These are phyloP conservation scores for Tricholoma bakamatsutake DNA, from an alignment of 768 basidiomycete genomes.

Conservation along the genomic window DNA sequence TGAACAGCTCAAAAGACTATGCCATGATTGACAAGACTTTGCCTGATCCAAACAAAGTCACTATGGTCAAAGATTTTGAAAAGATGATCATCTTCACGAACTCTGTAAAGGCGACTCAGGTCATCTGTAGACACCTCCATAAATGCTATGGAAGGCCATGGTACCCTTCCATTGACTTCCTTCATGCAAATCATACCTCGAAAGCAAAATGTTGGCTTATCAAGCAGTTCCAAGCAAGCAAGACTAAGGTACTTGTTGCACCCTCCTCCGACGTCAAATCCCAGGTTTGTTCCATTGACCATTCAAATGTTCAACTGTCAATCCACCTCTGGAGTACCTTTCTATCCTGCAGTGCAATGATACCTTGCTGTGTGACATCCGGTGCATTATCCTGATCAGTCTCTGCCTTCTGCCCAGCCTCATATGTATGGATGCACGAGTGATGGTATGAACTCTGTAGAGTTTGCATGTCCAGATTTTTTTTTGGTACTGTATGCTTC, in stretches of 20 bases:
- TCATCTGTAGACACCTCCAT: no score
- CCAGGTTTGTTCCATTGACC: not conserved
- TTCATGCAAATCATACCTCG: constrained; percentile 22
- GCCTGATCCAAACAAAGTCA: not conserved
- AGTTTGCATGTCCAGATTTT: constrained; percentile 12
- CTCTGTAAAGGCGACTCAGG: constrained; percentile 15
- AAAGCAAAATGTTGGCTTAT: no score
- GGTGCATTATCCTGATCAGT: no score
- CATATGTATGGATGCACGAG: constrained; percentile 16
- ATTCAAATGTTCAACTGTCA: constrained; percentile 1
- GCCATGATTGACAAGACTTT: constrained; percentile 15
- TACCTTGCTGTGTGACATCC: constrained; percentile 9
- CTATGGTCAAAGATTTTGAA: constrained; percentile 6
- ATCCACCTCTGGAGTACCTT: no score
- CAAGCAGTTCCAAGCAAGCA: no score
- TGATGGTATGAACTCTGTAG: constrained; percentile 15
- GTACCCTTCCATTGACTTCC: constrained; percentile 15
- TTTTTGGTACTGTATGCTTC: constrained; percentile 19
- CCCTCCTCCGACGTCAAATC: no score
- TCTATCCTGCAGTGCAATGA: no score
- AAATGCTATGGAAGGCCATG: constrained; percentile 10
- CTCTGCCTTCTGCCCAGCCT: constrained; percentile 11
- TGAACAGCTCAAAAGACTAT: constrained; percentile 19
- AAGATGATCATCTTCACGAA: constrained; percentile 22
- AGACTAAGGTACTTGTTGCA: no score